These are phyloP conservation scores for Cordyceps fumosorosea DNA, from an alignment of 2,329 filamentous ascomycete genomes.

Conservation along the genomic window DNA sequence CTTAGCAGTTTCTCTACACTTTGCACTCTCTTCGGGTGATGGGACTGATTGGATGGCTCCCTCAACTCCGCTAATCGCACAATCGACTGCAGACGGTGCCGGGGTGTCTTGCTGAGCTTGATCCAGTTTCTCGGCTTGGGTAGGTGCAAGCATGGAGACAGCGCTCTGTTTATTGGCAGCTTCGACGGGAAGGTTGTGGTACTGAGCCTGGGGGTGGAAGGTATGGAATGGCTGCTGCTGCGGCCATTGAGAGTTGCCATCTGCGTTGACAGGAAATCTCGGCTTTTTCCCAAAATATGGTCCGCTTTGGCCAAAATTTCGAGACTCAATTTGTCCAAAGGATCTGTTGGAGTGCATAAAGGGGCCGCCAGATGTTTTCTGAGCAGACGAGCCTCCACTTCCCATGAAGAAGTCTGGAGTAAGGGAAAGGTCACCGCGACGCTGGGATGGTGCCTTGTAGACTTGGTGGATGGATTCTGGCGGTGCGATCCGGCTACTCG, in stretches of 20 bases:
- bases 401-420: neutral
- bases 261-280: neutral
- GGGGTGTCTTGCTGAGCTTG: neutral
- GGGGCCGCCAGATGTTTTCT: neutral
- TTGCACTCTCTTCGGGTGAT: neutral
- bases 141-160: neutral
- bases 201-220: neutral
- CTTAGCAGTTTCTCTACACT: neutral
- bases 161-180: neutral
- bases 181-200: neutral
- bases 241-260: neutral
- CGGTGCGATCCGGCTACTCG: neutral
- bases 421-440: constrained; percentile 1
- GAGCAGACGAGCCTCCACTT: neutral
- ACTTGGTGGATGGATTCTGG: neutral
- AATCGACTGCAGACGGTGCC: neutral
- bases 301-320: neutral
- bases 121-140: neutral
- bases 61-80: neutral
- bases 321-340: neutral
- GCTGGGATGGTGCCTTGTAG: neutral
- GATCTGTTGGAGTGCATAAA: neutral
- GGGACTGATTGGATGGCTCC: neutral
- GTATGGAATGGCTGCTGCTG: neutral
- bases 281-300: neutral